A percentile compares a stretch with the other conserved stretches of the same genome.
Conservation (phyloP, 768 basidiomycete genomes). For the Coprinopsis strossmayeri region DNA sequence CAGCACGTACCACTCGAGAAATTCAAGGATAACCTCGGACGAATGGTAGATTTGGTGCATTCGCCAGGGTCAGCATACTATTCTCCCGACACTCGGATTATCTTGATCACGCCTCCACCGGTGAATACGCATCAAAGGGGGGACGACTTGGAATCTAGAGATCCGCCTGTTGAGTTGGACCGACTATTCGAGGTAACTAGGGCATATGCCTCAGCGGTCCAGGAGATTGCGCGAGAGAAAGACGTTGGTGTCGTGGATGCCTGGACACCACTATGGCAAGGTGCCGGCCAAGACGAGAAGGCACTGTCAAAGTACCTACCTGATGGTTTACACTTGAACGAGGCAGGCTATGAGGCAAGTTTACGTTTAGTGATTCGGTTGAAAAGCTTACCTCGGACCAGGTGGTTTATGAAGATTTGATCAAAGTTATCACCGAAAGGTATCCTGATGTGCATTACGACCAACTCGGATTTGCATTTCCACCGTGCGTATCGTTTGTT, state of each 20-base stretch:
- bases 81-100: conserved; percentile 65
- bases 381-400: conserved; percentile 4
- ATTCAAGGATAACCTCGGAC: conserved; percentile 58
- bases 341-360: conserved; percentile 69
- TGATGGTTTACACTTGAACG: conserved; percentile 81
- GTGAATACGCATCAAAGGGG: conserved; percentile 57
- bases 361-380: no score
- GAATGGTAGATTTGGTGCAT: conserved; percentile 57
- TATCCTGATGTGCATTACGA: conserved; percentile 70
- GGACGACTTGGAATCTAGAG: conserved; percentile 41
- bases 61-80: conserved; percentile 57
- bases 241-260: conserved; percentile 63
- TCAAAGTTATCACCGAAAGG: conserved; percentile 45
- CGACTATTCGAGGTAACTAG: conserved; percentile 57
- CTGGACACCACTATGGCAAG: conserved; percentile 71
- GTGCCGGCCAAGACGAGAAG: conserved; percentile 54
- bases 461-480: conserved; percentile 50
- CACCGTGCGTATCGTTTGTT: conserved; percentile 40
- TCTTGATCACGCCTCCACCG: conserved; percentile 84
- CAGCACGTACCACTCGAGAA: conserved; percentile 73
- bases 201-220: conserved; percentile 66
- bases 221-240: conserved; percentile 48
- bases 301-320: conserved; percentile 44
- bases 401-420: conserved; percentile 62
- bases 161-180: conserved; percentile 48